Evolutionary conservation across 805 yeast genomes (phyloP).

Genomic region (Isabelozyma rhagii): DNA sequence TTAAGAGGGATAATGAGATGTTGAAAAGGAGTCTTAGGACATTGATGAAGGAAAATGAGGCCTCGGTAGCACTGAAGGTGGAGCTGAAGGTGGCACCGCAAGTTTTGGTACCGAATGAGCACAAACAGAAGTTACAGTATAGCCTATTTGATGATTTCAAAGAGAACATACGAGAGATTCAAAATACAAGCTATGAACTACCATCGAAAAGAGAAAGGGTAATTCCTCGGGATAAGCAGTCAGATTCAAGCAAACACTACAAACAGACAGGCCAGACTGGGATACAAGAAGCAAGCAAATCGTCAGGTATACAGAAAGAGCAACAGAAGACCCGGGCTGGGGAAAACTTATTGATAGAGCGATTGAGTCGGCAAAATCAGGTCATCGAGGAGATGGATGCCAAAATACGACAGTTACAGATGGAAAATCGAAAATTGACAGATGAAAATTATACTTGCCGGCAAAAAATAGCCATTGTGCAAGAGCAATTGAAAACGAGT

Average conservation of each 20-base stretch:
- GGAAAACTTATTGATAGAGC: constrained; percentile 4
- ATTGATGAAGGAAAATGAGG: constrained; percentile 6
- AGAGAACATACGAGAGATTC: constrained; percentile 19
- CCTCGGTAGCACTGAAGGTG: constrained; percentile 5
- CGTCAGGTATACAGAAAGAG: not conserved
- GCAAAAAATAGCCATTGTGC: not conserved
- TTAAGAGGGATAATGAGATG: constrained; percentile 1
- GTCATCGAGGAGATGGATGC: constrained; percentile 3
- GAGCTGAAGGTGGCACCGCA: constrained; percentile 5
- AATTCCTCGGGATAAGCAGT: not conserved
- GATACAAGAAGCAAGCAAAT: too few species aligned
- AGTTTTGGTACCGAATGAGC: constrained; percentile 1
- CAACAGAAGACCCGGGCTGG: not conserved
- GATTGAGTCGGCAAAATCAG: constrained; percentile 5
- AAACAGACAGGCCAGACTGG: too few species aligned
- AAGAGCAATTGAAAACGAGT: not conserved
- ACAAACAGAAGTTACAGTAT: constrained; percentile 3
- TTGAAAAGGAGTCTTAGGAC: constrained; percentile 6
- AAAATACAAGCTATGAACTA: constrained; percentile 15
- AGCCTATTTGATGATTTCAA: constrained; percentile 16
- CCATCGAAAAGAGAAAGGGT: constrained; percentile 7
- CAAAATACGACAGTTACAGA: not conserved
- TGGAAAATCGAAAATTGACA: constrained; percentile 2
- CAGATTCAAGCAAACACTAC: too few species aligned
- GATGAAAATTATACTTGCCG: not conserved